Conservation (phyloP, 495 filamentous ascomycete genomes). For the Aspergillus cristatus region DNA sequence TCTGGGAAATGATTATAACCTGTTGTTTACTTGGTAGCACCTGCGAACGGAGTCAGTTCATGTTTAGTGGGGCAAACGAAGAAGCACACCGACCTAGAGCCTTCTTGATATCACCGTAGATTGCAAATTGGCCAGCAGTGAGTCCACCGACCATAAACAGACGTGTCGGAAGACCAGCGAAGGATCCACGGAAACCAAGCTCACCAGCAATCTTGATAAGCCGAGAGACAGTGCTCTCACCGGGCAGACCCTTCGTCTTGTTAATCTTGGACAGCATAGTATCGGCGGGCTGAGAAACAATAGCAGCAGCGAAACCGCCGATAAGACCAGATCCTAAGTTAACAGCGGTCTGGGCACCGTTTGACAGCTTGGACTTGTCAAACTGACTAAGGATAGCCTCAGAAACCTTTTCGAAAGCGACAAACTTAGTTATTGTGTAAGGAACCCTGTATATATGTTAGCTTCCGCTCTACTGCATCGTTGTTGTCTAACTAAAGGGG, state of each 20-base stretch:
- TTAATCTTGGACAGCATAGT: conserved; percentile 99
- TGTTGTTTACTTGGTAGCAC: too few species aligned
- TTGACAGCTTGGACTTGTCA: conserved; percentile 69
- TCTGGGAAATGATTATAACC: too few species aligned
- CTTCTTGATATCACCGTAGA: conserved; percentile 64
- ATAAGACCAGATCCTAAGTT: conserved; percentile 95
- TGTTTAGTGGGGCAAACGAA: too few species aligned
- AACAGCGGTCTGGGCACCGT: conserved; percentile 69
- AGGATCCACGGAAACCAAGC: conserved; percentile 82
- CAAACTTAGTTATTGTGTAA: conserved; percentile 99
- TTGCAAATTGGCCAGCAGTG: conserved; percentile 92
- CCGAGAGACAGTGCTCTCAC: conserved; percentile 85
- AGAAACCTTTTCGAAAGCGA: conserved; percentile 94
- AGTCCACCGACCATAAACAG: conserved; percentile 54
- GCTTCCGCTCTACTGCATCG: background rate
- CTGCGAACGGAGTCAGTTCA: too few species aligned
- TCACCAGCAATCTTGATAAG: conserved; percentile 95
- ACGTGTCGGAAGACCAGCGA: conserved; percentile 81
- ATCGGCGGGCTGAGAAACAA: conserved; percentile 96
- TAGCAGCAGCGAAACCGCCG: conserved; percentile 92
- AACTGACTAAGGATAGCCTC: conserved; percentile 63
- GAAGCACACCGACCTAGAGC: conserved; percentile 32
- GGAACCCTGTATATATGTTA: conserved; percentile 59
- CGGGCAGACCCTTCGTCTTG: conserved; percentile 95
- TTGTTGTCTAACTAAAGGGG: too few species aligned